Base-by-base conservation (phyloP, 495 filamentous ascomycete species). In the Neohortaea acidophila region DNA sequence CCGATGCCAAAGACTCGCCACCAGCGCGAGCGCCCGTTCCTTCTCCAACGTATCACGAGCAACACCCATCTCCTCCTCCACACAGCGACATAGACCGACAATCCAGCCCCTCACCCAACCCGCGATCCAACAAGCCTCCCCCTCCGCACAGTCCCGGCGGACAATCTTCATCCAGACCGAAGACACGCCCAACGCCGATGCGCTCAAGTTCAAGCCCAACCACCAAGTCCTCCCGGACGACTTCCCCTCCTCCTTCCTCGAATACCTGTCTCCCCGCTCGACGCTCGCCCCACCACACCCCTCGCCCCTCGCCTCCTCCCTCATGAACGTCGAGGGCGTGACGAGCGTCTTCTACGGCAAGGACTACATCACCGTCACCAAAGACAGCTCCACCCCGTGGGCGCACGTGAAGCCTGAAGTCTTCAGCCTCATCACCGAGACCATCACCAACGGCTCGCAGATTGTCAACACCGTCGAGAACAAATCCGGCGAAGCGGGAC, bases 81-180 rank as follows among this genome's bases (percentile, higher is more conserved):
- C 14, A 10, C 26, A 29, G 23, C 36, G 38, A 15, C 29, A 36
- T 21, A 35, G 47, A 25, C 47, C 47, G 8, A 41, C 42, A 8
- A 8, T 45, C 5, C 10, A 21, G 9, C 41, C 36, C 11, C 27
- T 33, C 3, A 34, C 23, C 17, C 42, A 45, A 17, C 32, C 34
- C 2, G 13, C 25, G 1, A 11, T 41, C 19, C 17, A 9, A 20
- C 44, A 17, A 29, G 4, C 25, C 18, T 35, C 21, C 7, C 41
- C 33, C 13, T 34, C 35, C 37, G 40, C 31, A 12, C 36, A 38
- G 20, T n/a, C 36, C 11, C 37, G 49, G 13, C 81, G 89, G 24
- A 84, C 77, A 10, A 87, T 96, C 55, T 97, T 94, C 65, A 97
- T 97, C 47, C 89, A 94, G 63, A 97, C 89, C 1, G 89, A 93